Conservation (phyloP, 2,329 filamentous ascomycete genomes). For the Penicillium sumatraense region DNA sequence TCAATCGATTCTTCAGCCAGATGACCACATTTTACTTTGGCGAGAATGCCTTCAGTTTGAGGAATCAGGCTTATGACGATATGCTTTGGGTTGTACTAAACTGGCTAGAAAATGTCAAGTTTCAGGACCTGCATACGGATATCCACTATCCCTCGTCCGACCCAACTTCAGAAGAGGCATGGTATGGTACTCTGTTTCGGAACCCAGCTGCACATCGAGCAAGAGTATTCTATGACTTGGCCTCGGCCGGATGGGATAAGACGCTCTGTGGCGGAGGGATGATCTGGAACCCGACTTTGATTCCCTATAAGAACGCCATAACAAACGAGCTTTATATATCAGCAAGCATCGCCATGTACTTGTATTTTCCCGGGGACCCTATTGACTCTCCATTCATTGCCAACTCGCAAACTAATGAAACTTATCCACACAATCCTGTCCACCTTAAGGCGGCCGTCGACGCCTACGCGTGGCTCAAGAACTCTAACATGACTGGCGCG, state of each 20-base stretch:
- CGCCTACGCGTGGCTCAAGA: conserved; percentile 79
- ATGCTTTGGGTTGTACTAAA: conserved; percentile 94
- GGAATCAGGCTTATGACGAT: conserved; percentile 85
- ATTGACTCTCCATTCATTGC: conserved; percentile 70
- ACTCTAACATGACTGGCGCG: conserved; percentile 78
- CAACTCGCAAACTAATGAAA: conserved; percentile 24
- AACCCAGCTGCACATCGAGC: conserved; percentile 81
- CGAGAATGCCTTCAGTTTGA: conserved; percentile 75
- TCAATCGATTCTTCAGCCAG: conserved; percentile 82
- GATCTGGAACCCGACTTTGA: conserved; percentile 81
- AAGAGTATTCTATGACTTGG: conserved; percentile 82
- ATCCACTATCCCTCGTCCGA: conserved; percentile 58
- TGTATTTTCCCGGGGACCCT: conserved; percentile 80
- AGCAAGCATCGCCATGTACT: conserved; percentile 85
- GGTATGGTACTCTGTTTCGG: conserved; percentile 78
- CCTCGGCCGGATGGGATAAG: conserved; percentile 79
- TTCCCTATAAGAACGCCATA: conserved; percentile 94
- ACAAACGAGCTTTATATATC: conserved; percentile 91
- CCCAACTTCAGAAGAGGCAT: conserved; percentile 44
- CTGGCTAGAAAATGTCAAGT: conserved; percentile 82
- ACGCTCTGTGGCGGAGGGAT: conserved; percentile 84
- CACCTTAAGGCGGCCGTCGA: conserved; percentile 76
- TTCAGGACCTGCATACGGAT: conserved; percentile 71
- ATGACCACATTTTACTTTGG: conserved; percentile 80
- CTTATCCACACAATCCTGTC: conserved; percentile 59